These are phyloP conservation scores for Acanthamoeba culbertsoni DNA, from an alignment of 208 protist genomes.

Conservation along the genomic window DNA sequence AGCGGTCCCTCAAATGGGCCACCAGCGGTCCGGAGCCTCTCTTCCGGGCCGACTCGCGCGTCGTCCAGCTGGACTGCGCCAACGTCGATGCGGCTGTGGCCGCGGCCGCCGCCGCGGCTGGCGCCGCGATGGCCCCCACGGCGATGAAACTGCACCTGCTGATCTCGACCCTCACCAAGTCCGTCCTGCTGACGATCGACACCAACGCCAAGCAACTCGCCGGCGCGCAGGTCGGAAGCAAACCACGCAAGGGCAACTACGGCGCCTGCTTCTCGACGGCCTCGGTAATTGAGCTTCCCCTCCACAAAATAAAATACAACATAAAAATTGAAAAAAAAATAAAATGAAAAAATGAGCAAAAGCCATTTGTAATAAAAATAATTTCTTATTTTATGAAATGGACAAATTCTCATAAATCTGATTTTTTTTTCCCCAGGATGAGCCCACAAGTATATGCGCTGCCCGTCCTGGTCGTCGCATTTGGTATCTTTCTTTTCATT, in stretches of 20 bases:
- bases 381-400: too few relatives aligned
- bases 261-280: not conserved
- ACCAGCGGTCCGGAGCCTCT: not conserved
- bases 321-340: too few relatives aligned
- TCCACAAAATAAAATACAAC: too few relatives aligned
- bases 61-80: not conserved
- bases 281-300: too few relatives aligned
- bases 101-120: not conserved
- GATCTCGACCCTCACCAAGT: not conserved
- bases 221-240: not conserved
- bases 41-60: not conserved
- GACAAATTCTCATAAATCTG: too few relatives aligned
- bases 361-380: too few relatives aligned
- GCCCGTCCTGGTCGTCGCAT: not conserved
- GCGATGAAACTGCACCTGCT: not conserved
- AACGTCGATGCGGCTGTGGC: not conserved
- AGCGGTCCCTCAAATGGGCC: not conserved
- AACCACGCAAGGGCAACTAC: constrained; percentile 29
- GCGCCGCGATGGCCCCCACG: not conserved
- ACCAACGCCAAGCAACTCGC: not conserved
- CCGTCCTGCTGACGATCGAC: not conserved
- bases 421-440: too few relatives aligned
- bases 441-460: not conserved
- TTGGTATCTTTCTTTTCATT: not conserved
- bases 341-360: too few relatives aligned